Evolutionary conservation across 2,329 filamentous ascomycete species (phyloP).

Genomic region (Hymenoscyphus infarciens): DNA sequence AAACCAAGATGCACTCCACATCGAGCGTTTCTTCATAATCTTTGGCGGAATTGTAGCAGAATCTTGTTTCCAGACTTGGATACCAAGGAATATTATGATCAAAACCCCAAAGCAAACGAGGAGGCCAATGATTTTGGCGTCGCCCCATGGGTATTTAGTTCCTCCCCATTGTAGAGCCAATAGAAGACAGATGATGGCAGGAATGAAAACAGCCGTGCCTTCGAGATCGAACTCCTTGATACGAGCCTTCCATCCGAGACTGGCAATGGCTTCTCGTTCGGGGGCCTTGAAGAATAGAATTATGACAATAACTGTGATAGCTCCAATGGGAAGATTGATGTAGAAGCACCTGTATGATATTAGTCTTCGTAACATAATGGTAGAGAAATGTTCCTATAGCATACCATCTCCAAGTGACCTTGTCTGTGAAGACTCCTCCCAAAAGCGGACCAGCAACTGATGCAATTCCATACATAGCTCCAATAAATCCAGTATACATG

Average conservation of each 20-base stretch:
- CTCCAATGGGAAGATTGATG: constrained; percentile 37
- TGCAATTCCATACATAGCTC: constrained; percentile 30
- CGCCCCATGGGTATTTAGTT: constrained; percentile 37
- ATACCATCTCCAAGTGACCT: constrained; percentile 32
- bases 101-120: constrained; percentile 16
- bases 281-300: constrained; percentile 39
- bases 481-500: constrained; percentile 28
- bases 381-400: constrained; percentile 7
- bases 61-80: constrained; percentile 17
- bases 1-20: constrained; percentile 30
- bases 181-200: constrained; percentile 37
- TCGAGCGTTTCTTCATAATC: constrained; percentile 40
- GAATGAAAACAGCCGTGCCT: constrained; percentile 32
- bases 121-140: constrained; percentile 16
- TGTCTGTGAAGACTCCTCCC: constrained; percentile 34
- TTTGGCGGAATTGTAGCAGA: constrained; percentile 32
- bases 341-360: constrained; percentile 22
- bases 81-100: constrained; percentile 13
- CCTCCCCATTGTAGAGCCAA: constrained; percentile 33
- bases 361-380: neutral
- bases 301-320: constrained; percentile 34
- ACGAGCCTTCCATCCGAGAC: constrained; percentile 19
- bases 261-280: constrained; percentile 12
- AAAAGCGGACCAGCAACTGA: constrained; percentile 32
- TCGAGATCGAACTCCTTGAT: constrained; percentile 35